Evolutionary conservation across 225 moss, liverwort and hornwort genomes (phyloP).

Genomic region (Thuidium tamariscinum): DNA sequence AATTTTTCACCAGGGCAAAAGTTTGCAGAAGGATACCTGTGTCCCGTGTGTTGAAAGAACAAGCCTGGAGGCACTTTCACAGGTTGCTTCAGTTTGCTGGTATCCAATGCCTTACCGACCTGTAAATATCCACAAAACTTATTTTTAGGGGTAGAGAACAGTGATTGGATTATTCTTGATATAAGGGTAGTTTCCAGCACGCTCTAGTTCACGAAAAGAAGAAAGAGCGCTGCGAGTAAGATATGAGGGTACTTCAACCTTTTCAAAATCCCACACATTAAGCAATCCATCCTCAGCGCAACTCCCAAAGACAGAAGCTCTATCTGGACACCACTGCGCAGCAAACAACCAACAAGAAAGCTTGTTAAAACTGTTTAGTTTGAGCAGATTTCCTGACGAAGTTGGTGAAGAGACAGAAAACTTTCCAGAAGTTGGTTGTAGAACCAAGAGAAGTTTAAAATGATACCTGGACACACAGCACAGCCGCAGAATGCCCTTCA

Average conservation of each 20-base stretch:
- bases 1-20: background rate
- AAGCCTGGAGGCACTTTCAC: slow-evolving; percentile 56
- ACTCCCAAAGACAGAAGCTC: slow-evolving; percentile 86
- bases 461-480: slow-evolving; percentile 82
- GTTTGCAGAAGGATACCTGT: slow-evolving; percentile 36
- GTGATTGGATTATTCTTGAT: background rate
- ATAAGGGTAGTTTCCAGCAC: background rate
- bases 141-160: background rate
- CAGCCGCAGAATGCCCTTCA: slow-evolving; percentile 82
- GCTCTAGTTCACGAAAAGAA: background rate
- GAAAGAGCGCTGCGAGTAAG: background rate
- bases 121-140: background rate
- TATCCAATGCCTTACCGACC: slow-evolving; percentile 49
- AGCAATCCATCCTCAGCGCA: slow-evolving; percentile 93
- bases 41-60: slow-evolving; percentile 87
- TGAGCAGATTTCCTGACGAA: background rate
- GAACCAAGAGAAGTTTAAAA: background rate
- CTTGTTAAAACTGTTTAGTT: background rate
- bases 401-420: background rate
- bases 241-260: slow-evolving; percentile 18
- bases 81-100: slow-evolving; percentile 32
- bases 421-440: background rate
- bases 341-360: slow-evolving; percentile 2
- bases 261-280: slow-evolving; percentile 81
- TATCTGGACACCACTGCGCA: slow-evolving; percentile 93